Conservation (phyloP, 2,329 filamentous ascomycete species). For the Westerdykella sp. region DNA sequence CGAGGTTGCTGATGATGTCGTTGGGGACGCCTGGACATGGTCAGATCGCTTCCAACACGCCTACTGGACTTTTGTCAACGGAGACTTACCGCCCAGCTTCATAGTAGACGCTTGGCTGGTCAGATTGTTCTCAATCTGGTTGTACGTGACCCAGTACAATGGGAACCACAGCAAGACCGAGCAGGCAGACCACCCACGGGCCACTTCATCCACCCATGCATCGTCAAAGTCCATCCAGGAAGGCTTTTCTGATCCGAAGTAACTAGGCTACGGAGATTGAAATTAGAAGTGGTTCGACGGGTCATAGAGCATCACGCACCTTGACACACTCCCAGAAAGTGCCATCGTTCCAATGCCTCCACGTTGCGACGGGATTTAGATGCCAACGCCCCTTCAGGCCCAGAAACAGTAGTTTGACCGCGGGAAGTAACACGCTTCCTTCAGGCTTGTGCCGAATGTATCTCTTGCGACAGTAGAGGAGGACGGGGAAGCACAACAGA, state of each 20-base stretch:
- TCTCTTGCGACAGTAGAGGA: conserved; percentile 53
- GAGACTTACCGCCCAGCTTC: conserved; percentile 36
- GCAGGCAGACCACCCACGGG: conserved; percentile 49
- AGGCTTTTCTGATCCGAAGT: conserved; percentile 51
- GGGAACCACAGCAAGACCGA: conserved; percentile 55
- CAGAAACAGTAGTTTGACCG: conserved; percentile 52
- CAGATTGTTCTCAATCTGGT: conserved; percentile 62
- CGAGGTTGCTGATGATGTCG: conserved; percentile 69
- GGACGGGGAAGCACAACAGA: conserved; percentile 52
- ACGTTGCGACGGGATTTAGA: conserved; percentile 52
- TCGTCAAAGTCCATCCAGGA: conserved; percentile 74
- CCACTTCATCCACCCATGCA: conserved; percentile 73
- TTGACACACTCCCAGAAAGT: conserved; percentile 61
- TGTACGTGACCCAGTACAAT: conserved; percentile 60
- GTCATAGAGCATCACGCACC: background rate
- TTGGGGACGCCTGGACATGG: conserved; percentile 66
- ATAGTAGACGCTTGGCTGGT: conserved; percentile 46
- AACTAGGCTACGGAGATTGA: conserved; percentile 45
- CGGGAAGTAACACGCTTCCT: conserved; percentile 62
- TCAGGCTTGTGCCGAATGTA: conserved; percentile 58
- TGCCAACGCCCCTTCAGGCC: conserved; percentile 55
- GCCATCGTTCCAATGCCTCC: conserved; percentile 49
- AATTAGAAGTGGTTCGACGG: too few species aligned
- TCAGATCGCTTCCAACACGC: conserved; percentile 11
- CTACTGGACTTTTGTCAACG: background rate